phyloP scores from a whole-genome alignment of 2,329 filamentous ascomycete genomes.

The Sporothrix sp. region DNA sequence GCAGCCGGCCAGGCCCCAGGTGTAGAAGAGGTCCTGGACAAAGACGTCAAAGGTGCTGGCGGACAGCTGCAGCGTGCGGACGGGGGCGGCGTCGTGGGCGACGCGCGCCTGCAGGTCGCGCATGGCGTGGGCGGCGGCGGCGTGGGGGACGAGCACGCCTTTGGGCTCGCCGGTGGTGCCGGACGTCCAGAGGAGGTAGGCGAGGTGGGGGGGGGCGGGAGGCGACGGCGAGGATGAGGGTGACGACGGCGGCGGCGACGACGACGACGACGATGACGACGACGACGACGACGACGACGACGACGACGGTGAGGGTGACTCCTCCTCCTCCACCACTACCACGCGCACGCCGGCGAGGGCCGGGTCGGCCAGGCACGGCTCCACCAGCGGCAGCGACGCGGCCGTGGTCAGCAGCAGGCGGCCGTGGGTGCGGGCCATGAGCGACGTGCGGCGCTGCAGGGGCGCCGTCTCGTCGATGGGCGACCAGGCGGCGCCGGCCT shows the following conservation, averaged over 20 bases:
- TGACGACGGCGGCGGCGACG: too few species aligned
- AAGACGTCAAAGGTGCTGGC: slow-evolving; percentile 32
- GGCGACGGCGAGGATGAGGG: too few species aligned
- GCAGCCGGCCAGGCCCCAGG: slow-evolving; percentile 33
- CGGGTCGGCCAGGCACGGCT: background rate
- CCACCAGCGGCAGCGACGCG: slow-evolving; percentile 6
- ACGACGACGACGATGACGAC: too few species aligned
- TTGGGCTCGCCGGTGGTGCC: slow-evolving; percentile 50
- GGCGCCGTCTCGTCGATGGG: slow-evolving; percentile 40
- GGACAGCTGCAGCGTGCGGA: slow-evolving; percentile 29
- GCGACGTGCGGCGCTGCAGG: slow-evolving; percentile 27
- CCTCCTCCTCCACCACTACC: slow-evolving; percentile 24
- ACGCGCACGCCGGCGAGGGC: slow-evolving; percentile 5
- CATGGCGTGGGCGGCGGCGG: slow-evolving; percentile 28
- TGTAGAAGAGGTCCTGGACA: slow-evolving; percentile 56
- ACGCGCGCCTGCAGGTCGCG: slow-evolving; percentile 25
- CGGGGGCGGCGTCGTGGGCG: slow-evolving; percentile 21
- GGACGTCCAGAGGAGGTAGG: slow-evolving; percentile 46
- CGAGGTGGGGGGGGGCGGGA: slow-evolving; percentile 28
- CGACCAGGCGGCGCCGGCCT: slow-evolving; percentile 50
- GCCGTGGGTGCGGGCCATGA: slow-evolving; percentile 28
- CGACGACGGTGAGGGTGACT: too few species aligned
- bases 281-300: too few species aligned
- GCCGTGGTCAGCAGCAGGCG: slow-evolving; percentile 23
- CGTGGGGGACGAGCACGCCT: slow-evolving; percentile 47